Evolutionary conservation across 371 early-diverging fungal genomes (phyloP).

Genomic region (Dinochytrium kinnereticum): DNA sequence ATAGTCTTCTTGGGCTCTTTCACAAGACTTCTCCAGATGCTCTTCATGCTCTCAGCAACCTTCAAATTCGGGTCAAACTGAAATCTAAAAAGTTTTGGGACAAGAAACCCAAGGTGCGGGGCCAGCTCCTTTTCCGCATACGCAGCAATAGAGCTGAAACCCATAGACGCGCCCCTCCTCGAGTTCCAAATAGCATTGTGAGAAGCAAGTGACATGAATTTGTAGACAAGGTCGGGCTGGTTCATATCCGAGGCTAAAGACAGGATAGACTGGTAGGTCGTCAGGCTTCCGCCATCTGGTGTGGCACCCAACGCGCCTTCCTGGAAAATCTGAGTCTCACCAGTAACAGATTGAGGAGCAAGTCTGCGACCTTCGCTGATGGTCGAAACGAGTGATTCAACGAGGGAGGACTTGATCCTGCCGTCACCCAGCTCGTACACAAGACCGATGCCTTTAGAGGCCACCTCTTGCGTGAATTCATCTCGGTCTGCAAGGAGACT

Average conservation of each 20-base stretch:
- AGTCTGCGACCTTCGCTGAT: slow-evolving; percentile 55
- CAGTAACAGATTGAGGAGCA: slow-evolving; percentile 74
- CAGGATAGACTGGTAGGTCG: slow-evolving; percentile 82
- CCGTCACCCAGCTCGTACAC: slow-evolving; percentile 86
- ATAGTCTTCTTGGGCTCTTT: slow-evolving; percentile 76
- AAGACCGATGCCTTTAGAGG: slow-evolving; percentile 86
- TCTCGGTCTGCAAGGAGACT: slow-evolving; percentile 80
- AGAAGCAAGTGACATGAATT: slow-evolving; percentile 91
- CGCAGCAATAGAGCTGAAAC: slow-evolving; percentile 79
- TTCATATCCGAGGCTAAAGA: slow-evolving; percentile 90
- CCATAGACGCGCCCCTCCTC: slow-evolving; percentile 88
- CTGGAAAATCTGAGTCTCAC: slow-evolving; percentile 78
- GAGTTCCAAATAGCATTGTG: slow-evolving; percentile 91
- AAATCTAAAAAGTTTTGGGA: slow-evolving; percentile 85
- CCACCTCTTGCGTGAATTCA: slow-evolving; percentile 66
- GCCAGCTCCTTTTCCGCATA: slow-evolving; percentile 79
- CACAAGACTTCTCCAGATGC: slow-evolving; percentile 85
- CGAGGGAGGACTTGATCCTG: slow-evolving; percentile 65
- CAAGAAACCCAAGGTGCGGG: slow-evolving; percentile 74
- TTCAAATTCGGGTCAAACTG: slow-evolving; percentile 88
- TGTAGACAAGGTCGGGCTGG: slow-evolving; percentile 93
- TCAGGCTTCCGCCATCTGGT: slow-evolving; percentile 81
- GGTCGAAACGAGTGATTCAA: slow-evolving; percentile 56
- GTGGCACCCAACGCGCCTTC: slow-evolving; percentile 72
- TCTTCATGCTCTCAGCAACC: slow-evolving; percentile 85